Base-by-base conservation (phyloP, 305 asterid species). In the Rubia peregrina region DNA sequence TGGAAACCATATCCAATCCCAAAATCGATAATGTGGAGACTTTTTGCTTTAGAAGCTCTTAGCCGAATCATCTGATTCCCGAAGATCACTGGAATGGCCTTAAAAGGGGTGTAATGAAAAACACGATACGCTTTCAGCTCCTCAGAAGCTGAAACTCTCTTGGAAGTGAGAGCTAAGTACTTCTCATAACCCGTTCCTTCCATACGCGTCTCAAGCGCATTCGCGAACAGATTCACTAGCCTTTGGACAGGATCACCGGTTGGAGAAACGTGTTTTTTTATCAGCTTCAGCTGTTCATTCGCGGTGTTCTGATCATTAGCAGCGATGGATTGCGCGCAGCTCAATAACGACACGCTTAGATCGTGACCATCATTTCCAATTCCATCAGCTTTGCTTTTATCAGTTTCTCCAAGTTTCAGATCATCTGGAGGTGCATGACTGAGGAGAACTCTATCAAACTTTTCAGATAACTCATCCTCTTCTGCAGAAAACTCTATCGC, bases 261-360 rank as follows among this genome's bases (percentile, higher is more conserved):
- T 24, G 88, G 80, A 74, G 93, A 88, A 73, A 89, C 77, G 69
- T 92, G 87, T 56, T 78, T 80, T 71, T 78, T 83, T 64, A 92
- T 84, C 83, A 83, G 93, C 71, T 82, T 83, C 66, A 90, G 68
- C 67, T 85, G 91, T 79, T 86, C 93, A 44, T 76, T 62, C 14
- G 97, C 97, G 38, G 88, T 81, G 75, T 79, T 80, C 51, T 70
- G 80, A 79, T 90, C 93, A 75, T 86, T 86, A 73, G 85, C 73
- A 73, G 90, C 95, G 64, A 90, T 81, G 21, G 95, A 86, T 72
- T 89, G 96, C 60, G 97, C 92, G 79, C 97, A 90, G 73, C 85
- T 87, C 63, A 85, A 78, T 73, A 92, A 76, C 70, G 90, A 85
- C 72, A 82, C 83, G 72, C 84, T 72, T 42, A 90, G 79, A 77